Evolutionary conservation across 768 basidiomycete species (phyloP).

Genomic region (Boletellus emodensis): DNA sequence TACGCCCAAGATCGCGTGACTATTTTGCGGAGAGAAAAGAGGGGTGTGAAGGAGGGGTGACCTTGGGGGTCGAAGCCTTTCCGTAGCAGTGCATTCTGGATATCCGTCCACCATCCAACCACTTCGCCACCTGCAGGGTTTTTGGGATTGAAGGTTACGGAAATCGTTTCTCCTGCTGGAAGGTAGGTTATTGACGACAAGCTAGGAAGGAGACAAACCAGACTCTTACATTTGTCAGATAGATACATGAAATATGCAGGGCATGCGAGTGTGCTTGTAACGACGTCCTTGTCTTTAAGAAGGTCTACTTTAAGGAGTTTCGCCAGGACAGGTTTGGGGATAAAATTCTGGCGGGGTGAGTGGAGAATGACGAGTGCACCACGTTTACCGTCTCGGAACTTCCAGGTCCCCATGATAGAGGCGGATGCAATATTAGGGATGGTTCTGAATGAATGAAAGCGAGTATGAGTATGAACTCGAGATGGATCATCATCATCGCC

Average conservation of each 20-base stretch:
- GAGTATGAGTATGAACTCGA: too few species aligned
- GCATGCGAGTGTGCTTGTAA: constrained; percentile 23
- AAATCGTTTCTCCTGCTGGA: constrained; percentile 9
- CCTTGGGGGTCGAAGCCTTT: background rate
- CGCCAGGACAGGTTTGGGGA: background rate
- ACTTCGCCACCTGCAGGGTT: background rate
- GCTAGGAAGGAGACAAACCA: background rate
- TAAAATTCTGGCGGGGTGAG: constrained; percentile 17
- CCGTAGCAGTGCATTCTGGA: background rate
- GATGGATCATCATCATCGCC: background rate
- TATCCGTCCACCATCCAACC: constrained; percentile 2
- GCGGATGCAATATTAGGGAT: constrained; percentile 16
- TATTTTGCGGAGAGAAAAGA: constrained; percentile 8
- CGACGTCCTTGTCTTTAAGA: constrained; percentile 21
- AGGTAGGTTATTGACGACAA: background rate
- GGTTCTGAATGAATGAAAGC: background rate
- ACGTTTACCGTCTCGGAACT: constrained; percentile 20
- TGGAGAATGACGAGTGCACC: constrained; percentile 29
- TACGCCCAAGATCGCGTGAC: background rate
- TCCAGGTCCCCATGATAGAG: constrained; percentile 28
- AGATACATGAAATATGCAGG: constrained; percentile 26
- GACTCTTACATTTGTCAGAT: constrained; percentile 12
- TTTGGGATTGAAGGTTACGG: constrained; percentile 3
- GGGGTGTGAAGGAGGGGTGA: constrained; percentile 4
- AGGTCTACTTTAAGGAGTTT: constrained; percentile 5